Percentiles rank a stretch among this genome's conserved stretches.
phyloP scores from a whole-genome alignment of 108 stramenopile genomes.

The Stephanodiscus triporus region DNA sequence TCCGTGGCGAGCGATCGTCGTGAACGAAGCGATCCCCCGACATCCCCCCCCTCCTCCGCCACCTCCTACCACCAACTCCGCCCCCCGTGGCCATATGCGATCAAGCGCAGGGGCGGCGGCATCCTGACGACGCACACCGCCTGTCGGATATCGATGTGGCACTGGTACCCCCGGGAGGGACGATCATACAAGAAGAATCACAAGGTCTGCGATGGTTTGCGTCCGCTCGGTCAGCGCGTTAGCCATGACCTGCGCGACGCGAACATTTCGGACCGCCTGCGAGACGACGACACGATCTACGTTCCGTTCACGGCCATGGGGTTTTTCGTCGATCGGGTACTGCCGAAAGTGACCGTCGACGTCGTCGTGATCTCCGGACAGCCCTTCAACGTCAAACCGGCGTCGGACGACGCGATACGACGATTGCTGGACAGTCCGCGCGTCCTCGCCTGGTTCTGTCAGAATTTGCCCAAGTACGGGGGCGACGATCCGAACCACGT shows the following conservation, averaged over 20 bases:
- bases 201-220: background rate
- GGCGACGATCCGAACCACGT: slow-evolving; percentile 11
- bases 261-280: background rate
- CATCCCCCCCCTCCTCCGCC: no score
- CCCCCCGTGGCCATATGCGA: no score
- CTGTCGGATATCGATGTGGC: background rate
- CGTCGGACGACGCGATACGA: background rate
- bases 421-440: background rate
- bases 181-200: background rate
- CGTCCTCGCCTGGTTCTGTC: slow-evolving; percentile 17
- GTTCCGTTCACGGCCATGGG: background rate
- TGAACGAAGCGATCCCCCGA: no score
- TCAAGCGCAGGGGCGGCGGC: background rate
- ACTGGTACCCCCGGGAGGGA: background rate
- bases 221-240: background rate
- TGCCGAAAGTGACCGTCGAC: background rate
- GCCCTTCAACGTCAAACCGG: background rate
- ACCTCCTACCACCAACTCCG: no score
- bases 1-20: no score
- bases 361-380: background rate
- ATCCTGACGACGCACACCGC: background rate
- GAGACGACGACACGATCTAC: background rate
- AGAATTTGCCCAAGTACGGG: slow-evolving; percentile 7
- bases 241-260: background rate
- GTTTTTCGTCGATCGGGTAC: background rate